Evolutionary conservation across 768 basidiomycete genomes (phyloP).

Genomic region (Lactifluus echinatus): DNA sequence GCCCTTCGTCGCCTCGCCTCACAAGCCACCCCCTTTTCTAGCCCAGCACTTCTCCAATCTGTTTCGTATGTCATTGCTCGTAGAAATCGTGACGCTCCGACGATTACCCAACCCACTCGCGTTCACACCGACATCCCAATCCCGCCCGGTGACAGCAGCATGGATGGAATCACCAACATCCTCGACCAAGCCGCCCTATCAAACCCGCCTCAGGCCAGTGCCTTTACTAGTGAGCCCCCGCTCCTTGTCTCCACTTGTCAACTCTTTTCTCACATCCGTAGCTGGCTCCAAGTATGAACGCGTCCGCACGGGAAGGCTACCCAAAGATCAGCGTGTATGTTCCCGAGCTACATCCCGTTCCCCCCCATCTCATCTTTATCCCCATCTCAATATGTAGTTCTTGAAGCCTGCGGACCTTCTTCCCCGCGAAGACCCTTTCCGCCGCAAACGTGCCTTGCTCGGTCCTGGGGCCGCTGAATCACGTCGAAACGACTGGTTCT

Average conservation of each 20-base stretch:
- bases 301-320: constrained; percentile 11
- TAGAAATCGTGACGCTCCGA: neutral
- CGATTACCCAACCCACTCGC: neutral
- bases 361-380: neutral
- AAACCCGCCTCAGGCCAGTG: neutral
- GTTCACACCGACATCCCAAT: neutral
- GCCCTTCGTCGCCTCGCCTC: neutral
- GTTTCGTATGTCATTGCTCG: neutral
- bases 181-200: neutral
- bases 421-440: constrained; percentile 24
- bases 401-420: constrained; percentile 39
- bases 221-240: neutral
- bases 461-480: constrained; percentile 52
- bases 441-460: constrained; percentile 32
- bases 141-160: neutral
- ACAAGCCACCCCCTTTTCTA: neutral
- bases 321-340: constrained; percentile 20
- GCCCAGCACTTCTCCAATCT: neutral
- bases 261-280: neutral
- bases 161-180: constrained; percentile 6
- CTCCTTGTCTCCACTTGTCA: neutral
- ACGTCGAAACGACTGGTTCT: constrained; percentile 54
- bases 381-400: constrained; percentile 31
- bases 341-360: neutral
- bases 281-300: constrained; percentile 14